Percentiles rank a stretch among this genome's conserved stretches.
phyloP scores from a whole-genome alignment of 768 basidiomycete genomes.

The Pseudohyphozyma bogoriensis region DNA sequence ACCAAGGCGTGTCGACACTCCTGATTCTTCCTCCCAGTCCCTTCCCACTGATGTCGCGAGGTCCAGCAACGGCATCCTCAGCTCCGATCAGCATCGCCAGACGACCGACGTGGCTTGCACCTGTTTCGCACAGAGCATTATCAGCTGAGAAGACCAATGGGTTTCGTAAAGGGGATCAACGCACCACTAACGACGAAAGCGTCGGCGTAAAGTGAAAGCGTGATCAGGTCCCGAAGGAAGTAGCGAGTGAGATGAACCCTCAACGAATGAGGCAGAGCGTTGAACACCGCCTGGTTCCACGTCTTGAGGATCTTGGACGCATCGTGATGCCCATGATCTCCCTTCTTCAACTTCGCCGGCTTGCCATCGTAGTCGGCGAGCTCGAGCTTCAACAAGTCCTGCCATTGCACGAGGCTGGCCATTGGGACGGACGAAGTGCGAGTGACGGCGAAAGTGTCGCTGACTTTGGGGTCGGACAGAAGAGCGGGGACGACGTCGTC shows the following conservation, averaged over 20 bases:
- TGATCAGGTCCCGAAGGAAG: conserved; percentile 20
- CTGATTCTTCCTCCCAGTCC: conserved; percentile 19
- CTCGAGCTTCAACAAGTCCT: conserved; percentile 7
- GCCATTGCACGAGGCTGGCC: not conserved
- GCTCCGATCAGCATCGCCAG: conserved; percentile 12
- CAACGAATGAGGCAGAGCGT: conserved; percentile 9
- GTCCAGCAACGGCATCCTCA: conserved; percentile 24
- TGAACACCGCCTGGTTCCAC: conserved; percentile 11
- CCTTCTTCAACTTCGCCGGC: not conserved
- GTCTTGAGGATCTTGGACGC: conserved; percentile 4
- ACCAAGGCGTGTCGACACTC: conserved; percentile 17
- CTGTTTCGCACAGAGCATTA: not conserved
- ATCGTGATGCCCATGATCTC: not conserved
- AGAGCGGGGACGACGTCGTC: not conserved
- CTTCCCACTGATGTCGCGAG: conserved; percentile 22
- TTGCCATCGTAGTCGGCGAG: not conserved
- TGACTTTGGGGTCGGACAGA: not conserved
- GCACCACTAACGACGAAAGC: conserved; percentile 25
- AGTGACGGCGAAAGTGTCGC: not conserved
- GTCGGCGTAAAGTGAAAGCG: conserved; percentile 12
- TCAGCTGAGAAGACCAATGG: not conserved
- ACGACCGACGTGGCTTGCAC: conserved; percentile 10
- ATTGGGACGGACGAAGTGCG: not conserved
- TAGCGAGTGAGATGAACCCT: conserved; percentile 11
- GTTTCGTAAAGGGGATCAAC: not conserved